These are phyloP conservation scores for Litchi chinensis DNA, from an alignment of 345 rosid genomes.

Conservation along the genomic window DNA sequence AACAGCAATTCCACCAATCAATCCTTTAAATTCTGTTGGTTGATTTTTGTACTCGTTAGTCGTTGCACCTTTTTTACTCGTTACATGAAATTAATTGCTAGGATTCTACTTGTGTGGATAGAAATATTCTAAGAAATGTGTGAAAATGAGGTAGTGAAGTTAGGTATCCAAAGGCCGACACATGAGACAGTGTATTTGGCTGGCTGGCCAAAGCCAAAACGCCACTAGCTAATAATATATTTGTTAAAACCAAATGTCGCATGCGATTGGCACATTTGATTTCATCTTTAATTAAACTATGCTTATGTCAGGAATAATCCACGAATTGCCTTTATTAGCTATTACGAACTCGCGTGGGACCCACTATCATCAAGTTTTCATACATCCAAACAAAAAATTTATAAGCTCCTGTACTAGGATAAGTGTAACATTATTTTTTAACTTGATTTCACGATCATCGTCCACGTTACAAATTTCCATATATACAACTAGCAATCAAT, in stretches of 20 bases:
- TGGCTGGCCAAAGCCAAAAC: background rate
- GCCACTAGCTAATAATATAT: background rate
- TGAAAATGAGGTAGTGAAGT: background rate
- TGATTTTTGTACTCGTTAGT: too few relatives aligned
- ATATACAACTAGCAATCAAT: too few relatives aligned
- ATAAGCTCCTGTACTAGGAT: background rate
- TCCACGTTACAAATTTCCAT: too few relatives aligned
- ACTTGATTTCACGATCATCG: too few relatives aligned
- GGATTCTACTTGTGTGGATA: background rate
- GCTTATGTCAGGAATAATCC: conserved; percentile 33
- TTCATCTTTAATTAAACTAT: background rate
- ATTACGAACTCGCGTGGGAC: conserved; percentile 13
- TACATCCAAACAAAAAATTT: background rate
- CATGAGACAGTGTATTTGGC: background rate
- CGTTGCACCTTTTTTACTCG: background rate
- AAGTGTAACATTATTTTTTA: background rate
- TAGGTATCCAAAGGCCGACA: background rate
- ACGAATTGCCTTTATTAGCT: conserved; percentile 20
- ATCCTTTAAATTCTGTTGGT: background rate
- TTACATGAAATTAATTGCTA: too few relatives aligned
- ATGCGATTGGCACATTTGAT: conserved; percentile 23
- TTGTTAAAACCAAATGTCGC: background rate
- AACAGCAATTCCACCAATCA: background rate
- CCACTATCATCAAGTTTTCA: conserved; percentile 2
- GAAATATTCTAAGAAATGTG: background rate